phyloP scores from a whole-genome alignment of 768 basidiomycete genomes.

The Rhodotorula paludigena region DNA sequence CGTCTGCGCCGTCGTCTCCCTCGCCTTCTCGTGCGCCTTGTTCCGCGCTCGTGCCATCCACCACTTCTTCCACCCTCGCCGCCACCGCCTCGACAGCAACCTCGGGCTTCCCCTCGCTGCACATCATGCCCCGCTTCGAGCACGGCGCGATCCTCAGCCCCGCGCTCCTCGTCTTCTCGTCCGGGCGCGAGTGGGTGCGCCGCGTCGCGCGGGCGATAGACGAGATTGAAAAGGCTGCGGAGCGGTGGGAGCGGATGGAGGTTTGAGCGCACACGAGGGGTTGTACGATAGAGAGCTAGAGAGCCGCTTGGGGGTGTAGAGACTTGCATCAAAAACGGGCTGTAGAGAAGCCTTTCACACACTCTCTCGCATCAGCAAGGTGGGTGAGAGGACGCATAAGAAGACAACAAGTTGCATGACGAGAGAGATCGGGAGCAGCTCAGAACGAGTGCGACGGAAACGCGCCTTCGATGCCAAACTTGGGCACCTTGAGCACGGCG shows the following conservation, averaged over 20 bases:
- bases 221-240: constrained; percentile 4
- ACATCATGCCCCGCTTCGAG: constrained; percentile 19
- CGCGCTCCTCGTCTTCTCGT: too few relatives aligned
- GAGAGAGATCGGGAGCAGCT: too few relatives aligned
- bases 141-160: constrained; percentile 23
- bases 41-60: not conserved
- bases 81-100: not conserved
- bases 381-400: too few relatives aligned
- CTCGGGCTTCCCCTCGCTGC: not conserved
- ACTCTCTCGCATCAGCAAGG: too few relatives aligned
- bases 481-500: constrained; percentile 29
- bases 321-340: not conserved
- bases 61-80: not conserved
- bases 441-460: not conserved
- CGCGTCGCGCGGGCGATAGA: constrained; percentile 18
- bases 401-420: too few relatives aligned
- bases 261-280: not conserved
- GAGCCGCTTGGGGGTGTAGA: not conserved
- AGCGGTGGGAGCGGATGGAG: constrained; percentile 10
- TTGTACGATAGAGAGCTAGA: not conserved
- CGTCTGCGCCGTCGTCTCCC: too few relatives aligned
- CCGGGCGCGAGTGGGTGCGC: constrained; percentile 5
- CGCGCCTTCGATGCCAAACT: constrained; percentile 21
- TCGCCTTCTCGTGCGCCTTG: too few relatives aligned
- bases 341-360: too few relatives aligned